Percentiles rank a stretch among this genome's conserved stretches.
Evolutionary conservation across 202 grass and related monocot genomes (phyloP).

Genomic region (Setaria italica): DNA sequence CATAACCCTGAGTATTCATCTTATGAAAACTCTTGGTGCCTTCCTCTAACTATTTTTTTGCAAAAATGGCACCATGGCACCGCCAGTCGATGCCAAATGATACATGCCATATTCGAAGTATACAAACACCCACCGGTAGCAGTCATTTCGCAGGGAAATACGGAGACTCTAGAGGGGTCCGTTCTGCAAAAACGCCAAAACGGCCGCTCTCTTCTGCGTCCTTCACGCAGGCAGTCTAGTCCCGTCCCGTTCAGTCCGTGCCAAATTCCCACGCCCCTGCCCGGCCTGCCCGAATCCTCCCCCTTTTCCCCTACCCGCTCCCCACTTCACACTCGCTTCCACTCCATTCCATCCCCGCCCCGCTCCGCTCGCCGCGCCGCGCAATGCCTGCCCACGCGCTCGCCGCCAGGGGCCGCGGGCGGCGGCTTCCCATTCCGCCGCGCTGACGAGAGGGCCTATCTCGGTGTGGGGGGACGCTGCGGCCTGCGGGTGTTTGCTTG

Average conservation of each 20-base stretch:
- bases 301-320: slow-evolving; percentile 46
- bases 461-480: background rate
- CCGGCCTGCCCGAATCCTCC: slow-evolving; percentile 61
- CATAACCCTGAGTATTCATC: no score
- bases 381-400: slow-evolving; percentile 47
- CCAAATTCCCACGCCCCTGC: slow-evolving; percentile 73
- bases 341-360: slow-evolving; percentile 1
- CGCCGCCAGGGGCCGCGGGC: slow-evolving; percentile 49
- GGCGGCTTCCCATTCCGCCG: slow-evolving; percentile 36
- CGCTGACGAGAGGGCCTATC: slow-evolving; percentile 36
- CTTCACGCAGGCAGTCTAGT: background rate
- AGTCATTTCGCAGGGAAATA: no score
- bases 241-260: slow-evolving; percentile 39
- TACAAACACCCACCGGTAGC: background rate
- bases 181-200: background rate
- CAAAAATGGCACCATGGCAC: background rate
- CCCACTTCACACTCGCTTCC: slow-evolving; percentile 36
- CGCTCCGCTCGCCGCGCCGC: slow-evolving; percentile 20
- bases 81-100: background rate
- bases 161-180: background rate
- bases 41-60: background rate
- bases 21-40: no score
- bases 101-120: background rate
- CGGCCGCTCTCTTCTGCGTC: background rate
- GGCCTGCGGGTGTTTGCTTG: background rate